Conservation (phyloP, 805 yeast species). For the Candida alai region DNA sequence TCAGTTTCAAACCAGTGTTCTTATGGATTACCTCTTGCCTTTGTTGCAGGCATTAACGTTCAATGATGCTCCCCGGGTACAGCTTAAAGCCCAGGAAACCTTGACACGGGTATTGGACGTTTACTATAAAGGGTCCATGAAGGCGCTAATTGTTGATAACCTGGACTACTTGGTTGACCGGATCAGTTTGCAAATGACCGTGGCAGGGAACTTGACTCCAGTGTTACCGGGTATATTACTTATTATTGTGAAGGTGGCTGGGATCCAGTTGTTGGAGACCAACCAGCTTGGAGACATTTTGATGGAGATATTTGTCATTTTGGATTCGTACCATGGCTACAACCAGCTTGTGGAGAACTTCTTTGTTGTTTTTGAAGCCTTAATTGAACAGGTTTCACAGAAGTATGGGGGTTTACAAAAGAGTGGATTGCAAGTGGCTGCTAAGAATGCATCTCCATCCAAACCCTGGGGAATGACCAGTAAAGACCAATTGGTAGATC, state of each 20-base stretch:
- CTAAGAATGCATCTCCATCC: constrained; percentile 20
- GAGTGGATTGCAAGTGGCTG: constrained; percentile 1
- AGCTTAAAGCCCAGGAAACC: constrained; percentile 52
- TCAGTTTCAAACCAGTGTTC: constrained; percentile 44
- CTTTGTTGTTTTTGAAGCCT: constrained; percentile 63
- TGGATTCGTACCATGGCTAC: constrained; percentile 87
- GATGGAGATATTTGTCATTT: constrained; percentile 65
- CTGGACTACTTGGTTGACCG: constrained; percentile 80
- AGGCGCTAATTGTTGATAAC: constrained; percentile 56
- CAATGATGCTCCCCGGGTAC: constrained; percentile 40
- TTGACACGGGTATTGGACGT: constrained; percentile 45
- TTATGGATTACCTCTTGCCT: constrained; percentile 71
- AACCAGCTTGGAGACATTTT: constrained; percentile 69
- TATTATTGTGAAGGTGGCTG: constrained; percentile 68
- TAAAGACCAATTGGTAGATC: constrained; percentile 39
- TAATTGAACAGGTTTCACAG: constrained; percentile 40
- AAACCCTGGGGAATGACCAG: constrained; percentile 61
- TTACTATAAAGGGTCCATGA: constrained; percentile 53
- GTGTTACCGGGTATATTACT: constrained; percentile 66
- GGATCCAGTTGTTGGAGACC: constrained; percentile 51
- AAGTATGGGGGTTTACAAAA: constrained; percentile 10
- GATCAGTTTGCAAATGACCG: constrained; percentile 64
- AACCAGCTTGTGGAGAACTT: constrained; percentile 66
- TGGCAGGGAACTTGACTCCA: constrained; percentile 66
- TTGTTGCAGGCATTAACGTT: constrained; percentile 68